A percentile compares a stretch with the other conserved stretches of the same genome.
phyloP scores from a whole-genome alignment of 768 basidiomycete genomes.

The Botryobasidium botryosum region DNA sequence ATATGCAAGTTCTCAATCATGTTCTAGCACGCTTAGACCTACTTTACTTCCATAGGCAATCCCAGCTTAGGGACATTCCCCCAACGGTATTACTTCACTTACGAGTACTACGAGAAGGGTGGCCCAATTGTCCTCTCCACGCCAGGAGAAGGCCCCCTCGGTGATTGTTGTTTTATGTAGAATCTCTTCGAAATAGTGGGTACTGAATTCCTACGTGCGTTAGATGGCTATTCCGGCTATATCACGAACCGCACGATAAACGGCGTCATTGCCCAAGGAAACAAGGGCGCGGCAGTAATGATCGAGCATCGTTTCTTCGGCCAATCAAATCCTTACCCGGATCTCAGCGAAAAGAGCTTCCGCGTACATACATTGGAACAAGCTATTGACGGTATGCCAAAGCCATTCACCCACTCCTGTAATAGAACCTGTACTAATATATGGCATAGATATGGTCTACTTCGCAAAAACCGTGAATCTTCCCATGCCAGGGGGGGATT shows the following conservation, averaged over 20 bases:
- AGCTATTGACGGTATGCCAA: too few species aligned
- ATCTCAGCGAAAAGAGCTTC: neutral
- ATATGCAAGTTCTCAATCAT: neutral
- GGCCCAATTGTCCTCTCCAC: too few species aligned
- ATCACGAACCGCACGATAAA: slow-evolving; percentile 4
- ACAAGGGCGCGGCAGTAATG: slow-evolving; percentile 5
- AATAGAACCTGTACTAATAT: too few species aligned
- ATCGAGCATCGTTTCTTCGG: slow-evolving; percentile 7
- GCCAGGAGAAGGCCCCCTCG: too few species aligned
- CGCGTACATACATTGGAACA: slow-evolving; percentile 4
- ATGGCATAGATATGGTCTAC: slow-evolving; percentile 2
- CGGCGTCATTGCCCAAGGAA: slow-evolving; percentile 3
- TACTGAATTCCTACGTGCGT: too few species aligned
- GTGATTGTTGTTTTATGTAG: too few species aligned
- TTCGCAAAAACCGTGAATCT: slow-evolving; percentile 5
- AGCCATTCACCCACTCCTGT: too few species aligned
- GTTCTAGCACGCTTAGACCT: slow-evolving; percentile 5
- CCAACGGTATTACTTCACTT: too few species aligned
- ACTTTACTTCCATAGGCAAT: slow-evolving; percentile 3
- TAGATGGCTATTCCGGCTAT: slow-evolving; percentile 2
- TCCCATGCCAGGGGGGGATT: slow-evolving; percentile 4
- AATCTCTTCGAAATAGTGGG: too few species aligned
- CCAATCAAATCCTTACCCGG: neutral
- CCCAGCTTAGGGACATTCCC: slow-evolving; percentile 2
- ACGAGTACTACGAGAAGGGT: too few species aligned